Evolutionary conservation across 805 yeast species (phyloP).

Genomic region (Candida vaughaniae): DNA sequence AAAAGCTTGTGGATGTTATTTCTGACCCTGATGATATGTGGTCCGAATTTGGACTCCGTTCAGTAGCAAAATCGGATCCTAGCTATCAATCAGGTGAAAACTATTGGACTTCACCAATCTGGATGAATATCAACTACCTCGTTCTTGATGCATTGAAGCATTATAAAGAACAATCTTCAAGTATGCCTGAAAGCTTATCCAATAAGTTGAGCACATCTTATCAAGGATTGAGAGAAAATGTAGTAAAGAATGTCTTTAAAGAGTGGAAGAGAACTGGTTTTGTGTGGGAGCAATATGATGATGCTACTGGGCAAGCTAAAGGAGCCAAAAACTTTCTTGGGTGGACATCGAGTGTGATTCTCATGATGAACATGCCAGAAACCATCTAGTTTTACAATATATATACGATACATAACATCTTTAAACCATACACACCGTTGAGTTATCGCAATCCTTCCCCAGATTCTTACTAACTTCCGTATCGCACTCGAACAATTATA

Average conservation of each 20-base stretch:
- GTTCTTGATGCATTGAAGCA: conserved; percentile 65
- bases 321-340: conserved; percentile 92
- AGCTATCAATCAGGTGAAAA: conserved; percentile 77
- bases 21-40: conserved; percentile 73
- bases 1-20: conserved; percentile 54
- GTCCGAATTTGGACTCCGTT: conserved; percentile 76
- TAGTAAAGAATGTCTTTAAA: conserved; percentile 65
- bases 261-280: conserved; percentile 76
- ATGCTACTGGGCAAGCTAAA: conserved; percentile 65
- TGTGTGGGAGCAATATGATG: conserved; percentile 91
- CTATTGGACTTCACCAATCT: conserved; percentile 94
- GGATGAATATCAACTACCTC: conserved; percentile 90
- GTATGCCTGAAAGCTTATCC: conserved; percentile 36
- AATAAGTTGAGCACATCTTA: conserved; percentile 44
- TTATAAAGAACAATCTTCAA: conserved; percentile 43
- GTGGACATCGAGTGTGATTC: conserved; percentile 83
- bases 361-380: conserved; percentile 83
- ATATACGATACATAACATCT: too few relatives aligned
- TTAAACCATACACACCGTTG: too few relatives aligned
- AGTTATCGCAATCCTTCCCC: too few relatives aligned
- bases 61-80: conserved; percentile 67
- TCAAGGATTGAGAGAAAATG: conserved; percentile 55
- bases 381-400: conserved; percentile 12
- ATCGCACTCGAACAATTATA: too few relatives aligned
- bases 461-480: too few relatives aligned